Evolutionary conservation across 2,329 filamentous ascomycete species (phyloP), one percentile per base, ranked within the genome.

Genomic region (Phialophora macrospora): DNA sequence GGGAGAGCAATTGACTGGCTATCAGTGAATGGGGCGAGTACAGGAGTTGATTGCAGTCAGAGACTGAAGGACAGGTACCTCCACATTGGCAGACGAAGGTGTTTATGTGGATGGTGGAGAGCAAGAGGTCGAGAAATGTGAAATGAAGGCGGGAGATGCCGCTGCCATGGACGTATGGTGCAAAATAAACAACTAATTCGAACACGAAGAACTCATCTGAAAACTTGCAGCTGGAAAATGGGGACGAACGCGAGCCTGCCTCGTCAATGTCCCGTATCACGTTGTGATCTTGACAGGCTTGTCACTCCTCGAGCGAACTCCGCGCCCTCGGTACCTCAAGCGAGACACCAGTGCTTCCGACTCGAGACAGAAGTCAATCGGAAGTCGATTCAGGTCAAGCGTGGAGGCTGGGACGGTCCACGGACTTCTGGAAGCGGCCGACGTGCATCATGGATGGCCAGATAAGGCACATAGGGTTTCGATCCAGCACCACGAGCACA

Each of bases 321-420:
- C 52, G 26, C n/a, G 24, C 28, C 28, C 24, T 30, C 26, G 52
- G 52, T 55, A 44, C 2, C 17, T 34, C 46, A 60, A 52, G 46
- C 58, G 58, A 60, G 48, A 60, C 28, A 60, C 30, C 46, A 60
- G 58, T 17, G n/a, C 20, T n/a, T 34, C 41, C 34, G 46, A 60
- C 30, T 52, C 58, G 58, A 60, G 44, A 52, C 12, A 26, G 4
- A 26, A 38, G 58, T 41, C 38, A 48, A 60, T 60, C 58, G 46
- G 56, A 38, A 32, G 46, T 60, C 58, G 24, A 52, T 60, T 52
- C 32, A 34, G 58, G 58, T 41, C 58, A 60, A 60, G 58, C 46
- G 58, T 22, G 41, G 58, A 60, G 58, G 46, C 58, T 52, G 12
- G 30, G 24, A 3, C 22, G 55, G 44, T 14, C 26, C 44, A 49